phyloP scores from a whole-genome alignment of 148 eudicot species.

The Gaultheria prostrata region DNA sequence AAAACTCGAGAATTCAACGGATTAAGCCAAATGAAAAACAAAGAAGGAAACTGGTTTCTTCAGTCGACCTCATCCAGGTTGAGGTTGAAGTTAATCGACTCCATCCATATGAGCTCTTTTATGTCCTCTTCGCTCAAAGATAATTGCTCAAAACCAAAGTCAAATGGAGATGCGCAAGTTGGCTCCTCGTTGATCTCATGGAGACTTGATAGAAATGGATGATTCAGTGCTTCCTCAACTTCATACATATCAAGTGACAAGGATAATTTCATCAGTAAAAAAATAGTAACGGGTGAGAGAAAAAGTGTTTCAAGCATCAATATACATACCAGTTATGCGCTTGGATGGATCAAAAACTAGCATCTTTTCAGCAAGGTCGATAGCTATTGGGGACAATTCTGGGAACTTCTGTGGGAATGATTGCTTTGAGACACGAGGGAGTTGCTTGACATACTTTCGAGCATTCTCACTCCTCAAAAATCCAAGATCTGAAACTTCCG shows the following conservation, averaged over 20 bases:
- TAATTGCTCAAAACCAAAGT: slow-evolving; percentile 83
- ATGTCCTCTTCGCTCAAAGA: slow-evolving; percentile 81
- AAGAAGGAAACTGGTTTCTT: not conserved
- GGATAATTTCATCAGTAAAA: slow-evolving; percentile 11
- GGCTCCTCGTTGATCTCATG: slow-evolving; percentile 99
- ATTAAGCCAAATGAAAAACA: not conserved
- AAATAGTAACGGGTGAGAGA: not conserved
- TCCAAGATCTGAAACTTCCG: slow-evolving; percentile 94
- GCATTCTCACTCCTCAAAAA: slow-evolving; percentile 89
- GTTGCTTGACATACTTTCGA: slow-evolving; percentile 78
- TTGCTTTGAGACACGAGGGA: slow-evolving; percentile 61
- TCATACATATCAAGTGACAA: slow-evolving; percentile 11
- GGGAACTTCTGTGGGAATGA: slow-evolving; percentile 68
- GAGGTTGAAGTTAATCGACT: slow-evolving; percentile 71
- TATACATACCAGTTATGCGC: slow-evolving; percentile 77
- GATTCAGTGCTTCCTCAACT: slow-evolving; percentile 96
- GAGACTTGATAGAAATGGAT: slow-evolving; percentile 76
- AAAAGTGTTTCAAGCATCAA: not conserved
- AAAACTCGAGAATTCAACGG: not conserved
- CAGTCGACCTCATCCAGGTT: slow-evolving; percentile 48
- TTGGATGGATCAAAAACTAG: slow-evolving; percentile 92
- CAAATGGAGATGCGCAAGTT: slow-evolving; percentile 64
- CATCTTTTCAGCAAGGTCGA: slow-evolving; percentile 95
- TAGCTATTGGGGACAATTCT: slow-evolving; percentile 65
- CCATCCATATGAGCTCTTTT: slow-evolving; percentile 86